Evolutionary conservation across 305 asterid genomes (phyloP), one percentile per base, ranked within the genome.

Genomic region (Fraxinus dipetala): DNA sequence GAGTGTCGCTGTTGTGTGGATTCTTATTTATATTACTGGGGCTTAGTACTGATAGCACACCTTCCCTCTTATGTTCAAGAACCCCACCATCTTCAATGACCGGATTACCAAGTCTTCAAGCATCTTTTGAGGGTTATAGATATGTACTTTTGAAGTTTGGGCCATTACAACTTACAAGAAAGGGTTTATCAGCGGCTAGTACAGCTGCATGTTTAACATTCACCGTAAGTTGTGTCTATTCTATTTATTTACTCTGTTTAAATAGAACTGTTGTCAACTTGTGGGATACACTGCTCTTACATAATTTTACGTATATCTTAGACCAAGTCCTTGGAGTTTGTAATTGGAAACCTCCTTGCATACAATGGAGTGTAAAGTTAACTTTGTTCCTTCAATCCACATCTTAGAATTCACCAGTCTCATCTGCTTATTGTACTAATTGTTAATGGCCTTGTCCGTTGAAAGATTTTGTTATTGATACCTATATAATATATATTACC

Each of bases 131-230:
- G 88, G 97, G 96, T 28, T 95, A 92, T 85, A 91, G 87, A 79
- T 95, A 95, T 48, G 91, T 92, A 14, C 77, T 94, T 80, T 78
- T 92, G 93, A 95, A 89, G 88, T 84, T 92, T 34, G 98, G 99
- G 9, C 98, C 99, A 11, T 82, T 95, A 20, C 96, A 87, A 76
- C 90, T 95, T 69, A 95, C 99, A 48, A 88, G 91, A 78, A 92
- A 92, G 88, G 98, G 97, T 83, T 88, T 95, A 80, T 89, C 95
- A 8, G 88, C 94, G 3, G 97, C 98, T 78, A 93, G 87, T 78
- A 90, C 94, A 73, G 94, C 98, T 72, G 98, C 99, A 74, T 92
- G 98, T 87, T 87, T 95, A 85, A 93, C 98, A 72, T 95, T 95
- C 86, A 92, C 95, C 8, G 99, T 95, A 80, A 92, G 98, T 80